These are phyloP conservation scores for Penicillium cosmopolitanum DNA, from an alignment of 495 filamentous ascomycete species.

Conservation along the genomic window DNA sequence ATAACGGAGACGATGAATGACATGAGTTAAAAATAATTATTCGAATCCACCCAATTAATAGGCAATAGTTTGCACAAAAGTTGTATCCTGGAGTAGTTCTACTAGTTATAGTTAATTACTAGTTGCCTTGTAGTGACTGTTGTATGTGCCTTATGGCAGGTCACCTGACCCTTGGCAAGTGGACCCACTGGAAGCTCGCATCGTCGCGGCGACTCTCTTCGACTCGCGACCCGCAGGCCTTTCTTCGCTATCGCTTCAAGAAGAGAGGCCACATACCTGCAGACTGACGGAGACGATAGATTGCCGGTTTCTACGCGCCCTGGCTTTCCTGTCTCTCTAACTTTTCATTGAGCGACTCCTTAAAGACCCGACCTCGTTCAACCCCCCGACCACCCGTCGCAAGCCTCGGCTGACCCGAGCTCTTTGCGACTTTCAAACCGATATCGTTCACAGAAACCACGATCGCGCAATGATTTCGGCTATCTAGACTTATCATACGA, in stretches of 20 bases:
- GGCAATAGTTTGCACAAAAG: background rate
- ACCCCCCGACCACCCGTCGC: background rate
- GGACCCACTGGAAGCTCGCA: slow-evolving; percentile 22
- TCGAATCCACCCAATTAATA: background rate
- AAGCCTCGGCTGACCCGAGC: background rate
- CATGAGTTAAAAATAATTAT: background rate
- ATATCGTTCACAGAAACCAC: background rate
- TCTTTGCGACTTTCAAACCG: background rate
- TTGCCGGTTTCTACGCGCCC: background rate
- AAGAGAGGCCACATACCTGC: background rate
- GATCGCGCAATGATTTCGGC: background rate
- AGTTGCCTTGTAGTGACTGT: too few relatives aligned
- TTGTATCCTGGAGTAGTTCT: too few relatives aligned
- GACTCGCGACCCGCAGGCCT: slow-evolving; percentile 4
- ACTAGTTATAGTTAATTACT: too few relatives aligned
- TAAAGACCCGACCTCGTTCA: background rate
- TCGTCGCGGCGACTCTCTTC: slow-evolving; percentile 12
- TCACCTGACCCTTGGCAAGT: slow-evolving; percentile 19
- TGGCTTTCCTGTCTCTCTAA: background rate
- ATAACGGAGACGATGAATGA: slow-evolving; percentile 1
- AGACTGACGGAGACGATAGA: background rate
- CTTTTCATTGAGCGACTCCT: background rate
- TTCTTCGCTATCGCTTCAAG: background rate
- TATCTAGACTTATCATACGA: background rate
- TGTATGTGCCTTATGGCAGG: background rate